Percentiles rank a stretch among this genome's conserved stretches.
phyloP scores from a whole-genome alignment of 371 early-diverging fungal genomes.

The Lichtheimia hyalospora region DNA sequence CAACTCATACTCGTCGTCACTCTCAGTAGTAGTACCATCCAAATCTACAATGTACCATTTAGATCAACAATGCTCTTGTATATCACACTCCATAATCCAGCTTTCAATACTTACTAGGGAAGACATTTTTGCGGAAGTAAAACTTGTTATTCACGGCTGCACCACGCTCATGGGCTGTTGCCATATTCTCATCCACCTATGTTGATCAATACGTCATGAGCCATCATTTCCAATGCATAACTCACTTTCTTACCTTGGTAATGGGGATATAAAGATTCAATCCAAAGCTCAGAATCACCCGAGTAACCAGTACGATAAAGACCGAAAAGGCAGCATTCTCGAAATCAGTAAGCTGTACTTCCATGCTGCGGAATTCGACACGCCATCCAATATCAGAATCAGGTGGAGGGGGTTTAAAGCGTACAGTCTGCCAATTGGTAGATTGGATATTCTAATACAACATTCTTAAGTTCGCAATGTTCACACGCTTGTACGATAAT shows the following conservation, averaged over 20 bases:
- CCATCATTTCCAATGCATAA: background rate
- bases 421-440: conserved; percentile 99
- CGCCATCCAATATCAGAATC: conserved; percentile 94
- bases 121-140: conserved; percentile 86
- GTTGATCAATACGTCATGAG: background rate
- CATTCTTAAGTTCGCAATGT: background rate
- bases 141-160: conserved; percentile 84
- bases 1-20: conserved; percentile 66
- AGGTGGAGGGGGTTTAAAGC: conserved; percentile 98
- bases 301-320: conserved; percentile 91
- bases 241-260: conserved; percentile 61
- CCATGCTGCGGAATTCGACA: conserved; percentile 98
- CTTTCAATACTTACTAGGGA: conserved; percentile 35
- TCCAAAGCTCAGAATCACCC: conserved; percentile 87
- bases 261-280: conserved; percentile 98
- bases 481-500: conserved; percentile 92
- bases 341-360: conserved; percentile 97
- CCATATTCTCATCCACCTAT: conserved; percentile 95
- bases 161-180: conserved; percentile 83
- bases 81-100: background rate
- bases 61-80: background rate
- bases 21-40: conserved; percentile 9
- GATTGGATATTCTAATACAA: conserved; percentile 90
- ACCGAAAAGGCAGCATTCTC: conserved; percentile 97
- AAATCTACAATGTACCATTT: background rate